Evolutionary conservation across 768 basidiomycete species (phyloP).

Genomic region (Pilatotrama ljubarskyi): DNA sequence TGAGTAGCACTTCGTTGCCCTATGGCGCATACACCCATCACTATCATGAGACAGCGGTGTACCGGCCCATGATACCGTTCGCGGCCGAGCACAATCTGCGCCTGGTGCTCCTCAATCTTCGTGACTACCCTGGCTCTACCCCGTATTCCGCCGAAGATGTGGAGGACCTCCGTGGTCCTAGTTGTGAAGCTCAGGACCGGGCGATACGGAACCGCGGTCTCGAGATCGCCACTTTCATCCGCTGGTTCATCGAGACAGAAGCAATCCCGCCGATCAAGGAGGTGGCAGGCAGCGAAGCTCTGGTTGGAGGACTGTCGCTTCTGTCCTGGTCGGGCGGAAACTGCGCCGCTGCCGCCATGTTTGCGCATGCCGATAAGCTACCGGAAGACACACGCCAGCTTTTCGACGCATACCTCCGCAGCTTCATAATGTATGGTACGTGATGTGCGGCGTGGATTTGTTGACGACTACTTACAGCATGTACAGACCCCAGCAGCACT

Average conservation of each 20-base stretch:
- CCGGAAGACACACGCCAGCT: slow-evolving; percentile 13
- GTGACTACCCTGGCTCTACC: slow-evolving; percentile 30
- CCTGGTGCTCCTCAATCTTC: slow-evolving; percentile 27
- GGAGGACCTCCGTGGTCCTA: not conserved
- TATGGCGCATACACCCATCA: not conserved
- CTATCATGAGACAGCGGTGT: slow-evolving; percentile 6
- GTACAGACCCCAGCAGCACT: slow-evolving; percentile 6
- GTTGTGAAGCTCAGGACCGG: not conserved
- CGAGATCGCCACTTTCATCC: slow-evolving; percentile 21
- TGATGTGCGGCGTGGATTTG: not conserved
- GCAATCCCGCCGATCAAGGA: slow-evolving; percentile 9
- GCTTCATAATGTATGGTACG: slow-evolving; percentile 22
- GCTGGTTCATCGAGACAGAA: slow-evolving; percentile 22
- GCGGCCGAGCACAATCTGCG: slow-evolving; percentile 25
- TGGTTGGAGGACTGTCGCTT: slow-evolving; percentile 11
- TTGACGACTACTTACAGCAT: too few species aligned
- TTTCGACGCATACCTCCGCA: slow-evolving; percentile 13
- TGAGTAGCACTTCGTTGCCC: not conserved
- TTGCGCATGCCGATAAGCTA: slow-evolving; percentile 15
- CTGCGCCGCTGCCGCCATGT: slow-evolving; percentile 9
- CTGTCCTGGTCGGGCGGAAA: slow-evolving; percentile 24
- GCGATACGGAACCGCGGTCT: slow-evolving; percentile 10
- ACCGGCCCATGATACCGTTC: slow-evolving; percentile 17
- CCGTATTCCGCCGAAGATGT: slow-evolving; percentile 24
- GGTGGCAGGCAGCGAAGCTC: not conserved